Evolutionary conservation across 192 early-diverging fungal species (phyloP), one percentile per base, ranked within the genome.

Genomic region (Gorgonomyces haynaldii): DNA sequence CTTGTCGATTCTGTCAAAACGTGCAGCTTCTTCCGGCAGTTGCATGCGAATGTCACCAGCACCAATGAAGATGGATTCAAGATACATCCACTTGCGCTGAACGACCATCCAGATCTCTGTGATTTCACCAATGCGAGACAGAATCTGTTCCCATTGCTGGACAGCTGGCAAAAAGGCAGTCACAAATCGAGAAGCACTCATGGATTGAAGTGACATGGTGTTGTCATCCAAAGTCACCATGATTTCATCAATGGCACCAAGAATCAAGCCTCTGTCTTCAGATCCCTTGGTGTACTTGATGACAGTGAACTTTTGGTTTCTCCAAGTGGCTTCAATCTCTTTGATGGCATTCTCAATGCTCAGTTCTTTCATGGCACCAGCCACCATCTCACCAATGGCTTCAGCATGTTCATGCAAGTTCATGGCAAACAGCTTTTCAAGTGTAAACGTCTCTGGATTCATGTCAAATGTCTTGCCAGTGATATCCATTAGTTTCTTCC

Each of bases 51-150:
- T 78, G 47, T 78, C 76, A 3, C 70, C 70, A 0, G 76, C 57
- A 0, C 75, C 76, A 47, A 73, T 68, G 39, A 78, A 78, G 44
- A 78, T 78, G 20, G 64, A 65, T 39, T 78, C 76, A 20, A 78
- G 61, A 43, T 78, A 78, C 67, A 74, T 74, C 76, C 76, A 78
- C 20, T 74, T 66, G 19, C 76, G 32, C 53, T 78, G 76, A 20
- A 72, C 70, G 0, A 70, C 65, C 65, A 75, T 74, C 76, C 76
- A 78, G 1, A 73, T 67, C 30, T 78, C 76, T 9, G 66, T 54
- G 13, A 73, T 66, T 54, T 78, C 76, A 9, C 67, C 72, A 53
- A 78, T 69, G 34, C 65, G 67, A 4, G 76, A 72, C 12, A 78
- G 48, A 4, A 67, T 52, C 42, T 75, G 73, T 49, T 78, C 76